phyloP scores from a whole-genome alignment of 108 stramenopile genomes.

The Skeletonema menzelii region DNA sequence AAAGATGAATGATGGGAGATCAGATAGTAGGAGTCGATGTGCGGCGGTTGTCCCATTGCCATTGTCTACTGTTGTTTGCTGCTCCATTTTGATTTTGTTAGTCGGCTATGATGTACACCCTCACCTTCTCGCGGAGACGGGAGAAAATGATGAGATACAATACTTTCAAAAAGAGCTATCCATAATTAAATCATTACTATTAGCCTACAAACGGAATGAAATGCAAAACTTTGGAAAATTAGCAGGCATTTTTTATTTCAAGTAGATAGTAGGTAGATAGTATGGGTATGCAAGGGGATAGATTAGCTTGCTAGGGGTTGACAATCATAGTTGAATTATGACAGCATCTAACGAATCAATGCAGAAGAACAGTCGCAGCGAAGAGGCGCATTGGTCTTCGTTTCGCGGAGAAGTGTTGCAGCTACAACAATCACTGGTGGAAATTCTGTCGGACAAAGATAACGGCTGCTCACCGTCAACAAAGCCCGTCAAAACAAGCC shows the following conservation, averaged over 20 bases:
- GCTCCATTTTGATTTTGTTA: background rate
- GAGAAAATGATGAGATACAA: too few relatives aligned
- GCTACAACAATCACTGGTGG: background rate
- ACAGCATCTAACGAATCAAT: background rate
- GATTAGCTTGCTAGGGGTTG: too few relatives aligned
- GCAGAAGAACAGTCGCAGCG: too few relatives aligned
- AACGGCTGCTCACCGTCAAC: background rate
- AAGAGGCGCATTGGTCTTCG: constrained; percentile 3
- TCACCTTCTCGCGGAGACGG: too few relatives aligned
- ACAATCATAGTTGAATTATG: background rate
- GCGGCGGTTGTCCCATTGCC: constrained; percentile 23
- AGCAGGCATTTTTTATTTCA: too few relatives aligned
- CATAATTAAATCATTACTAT: too few relatives aligned
- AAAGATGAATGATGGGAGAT: constrained; percentile 69
- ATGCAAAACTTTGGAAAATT: background rate
- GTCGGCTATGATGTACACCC: too few relatives aligned
- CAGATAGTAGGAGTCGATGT: constrained; percentile 55
- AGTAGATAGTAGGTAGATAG: too few relatives aligned
- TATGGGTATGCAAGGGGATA: too few relatives aligned
- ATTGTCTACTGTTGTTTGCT: background rate
- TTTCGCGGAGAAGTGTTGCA: background rate
- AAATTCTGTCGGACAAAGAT: background rate
- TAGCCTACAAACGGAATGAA: background rate
- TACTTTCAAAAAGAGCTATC: too few relatives aligned
- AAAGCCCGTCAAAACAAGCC: background rate